A percentile compares a stretch with the other conserved stretches of the same genome.
phyloP scores from a whole-genome alignment of 495 filamentous ascomycete species.

The Pyrenula massariospora region DNA sequence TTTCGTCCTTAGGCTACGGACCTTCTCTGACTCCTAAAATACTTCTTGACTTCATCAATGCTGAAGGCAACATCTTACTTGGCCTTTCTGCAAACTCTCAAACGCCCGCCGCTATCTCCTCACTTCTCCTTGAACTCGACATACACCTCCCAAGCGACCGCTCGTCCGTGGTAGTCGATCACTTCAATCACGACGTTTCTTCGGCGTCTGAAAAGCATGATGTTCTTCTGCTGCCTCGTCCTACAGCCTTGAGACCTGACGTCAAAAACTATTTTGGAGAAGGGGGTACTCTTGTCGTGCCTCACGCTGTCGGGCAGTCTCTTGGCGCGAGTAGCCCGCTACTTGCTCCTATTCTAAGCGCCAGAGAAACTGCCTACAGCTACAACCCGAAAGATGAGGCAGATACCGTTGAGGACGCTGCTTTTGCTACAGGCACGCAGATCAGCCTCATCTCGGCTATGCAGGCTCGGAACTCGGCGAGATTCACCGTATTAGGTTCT shows the following conservation, averaged over 20 bases:
- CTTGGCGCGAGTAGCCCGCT: conserved; percentile 65
- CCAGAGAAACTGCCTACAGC: conserved; percentile 73
- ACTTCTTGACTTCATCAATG: conserved; percentile 84
- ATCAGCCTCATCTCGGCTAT: conserved; percentile 68
- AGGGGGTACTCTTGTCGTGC: conserved; percentile 64
- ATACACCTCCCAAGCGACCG: conserved; percentile 81
- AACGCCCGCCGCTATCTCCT: conserved; percentile 66
- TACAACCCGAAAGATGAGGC: conserved; percentile 89
- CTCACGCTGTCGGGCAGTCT: conserved; percentile 64
- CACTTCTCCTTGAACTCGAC: conserved; percentile 82
- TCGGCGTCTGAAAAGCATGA: conserved; percentile 77
- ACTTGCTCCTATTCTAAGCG: conserved; percentile 68
- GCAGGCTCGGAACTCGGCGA: conserved; percentile 87
- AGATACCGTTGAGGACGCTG: conserved; percentile 59
- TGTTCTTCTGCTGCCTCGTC: conserved; percentile 64
- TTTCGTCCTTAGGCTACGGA: conserved; percentile 54
- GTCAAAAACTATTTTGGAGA: conserved; percentile 72
- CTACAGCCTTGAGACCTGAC: conserved; percentile 47
- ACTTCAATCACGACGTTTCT: conserved; percentile 81
- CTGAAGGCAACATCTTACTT: conserved; percentile 82
- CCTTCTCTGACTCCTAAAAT: conserved; percentile 75
- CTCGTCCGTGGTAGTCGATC: conserved; percentile 73
- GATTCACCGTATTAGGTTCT: conserved; percentile 76
- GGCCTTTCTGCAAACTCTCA: conserved; percentile 65
- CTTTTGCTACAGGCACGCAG: conserved; percentile 69